phyloP scores from a whole-genome alignment of 495 filamentous ascomycete species.

The Letharia lupina region DNA sequence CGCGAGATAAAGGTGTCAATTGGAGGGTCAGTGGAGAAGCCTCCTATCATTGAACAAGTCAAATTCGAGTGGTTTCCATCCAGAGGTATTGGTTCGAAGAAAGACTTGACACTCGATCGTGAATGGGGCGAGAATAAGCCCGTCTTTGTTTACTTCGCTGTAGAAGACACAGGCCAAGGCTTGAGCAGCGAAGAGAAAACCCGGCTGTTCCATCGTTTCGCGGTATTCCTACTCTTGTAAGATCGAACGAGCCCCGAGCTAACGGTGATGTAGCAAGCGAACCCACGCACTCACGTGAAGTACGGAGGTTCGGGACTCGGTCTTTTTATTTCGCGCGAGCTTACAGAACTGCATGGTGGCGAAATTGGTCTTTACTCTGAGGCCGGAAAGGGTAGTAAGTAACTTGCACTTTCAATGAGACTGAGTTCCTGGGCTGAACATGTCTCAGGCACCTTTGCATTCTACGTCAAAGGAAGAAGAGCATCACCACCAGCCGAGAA shows the following conservation, averaged over 20 bases:
- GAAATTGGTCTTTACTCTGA: constrained; percentile 70
- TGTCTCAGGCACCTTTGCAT: neutral
- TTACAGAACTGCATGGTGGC: constrained; percentile 73
- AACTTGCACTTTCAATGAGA: neutral
- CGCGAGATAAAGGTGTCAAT: neutral
- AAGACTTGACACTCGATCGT: constrained; percentile 34
- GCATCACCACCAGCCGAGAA: neutral
- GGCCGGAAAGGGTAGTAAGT: constrained; percentile 53
- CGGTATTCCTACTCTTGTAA: neutral
- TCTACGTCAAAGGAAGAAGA: neutral
- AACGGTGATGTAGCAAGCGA: constrained; percentile 66
- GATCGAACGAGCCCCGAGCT: constrained; percentile 43
- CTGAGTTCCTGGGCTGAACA: neutral
- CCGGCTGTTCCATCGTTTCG: constrained; percentile 1
- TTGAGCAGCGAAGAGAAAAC: neutral
- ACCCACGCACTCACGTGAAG: constrained; percentile 64
- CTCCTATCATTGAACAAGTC: constrained; percentile 33
- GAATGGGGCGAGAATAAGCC: constrained; percentile 72
- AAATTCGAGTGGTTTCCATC: constrained; percentile 46
- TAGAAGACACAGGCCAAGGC: neutral
- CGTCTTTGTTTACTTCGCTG: neutral
- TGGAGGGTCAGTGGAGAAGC: neutral
- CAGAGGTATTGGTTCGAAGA: constrained; percentile 35
- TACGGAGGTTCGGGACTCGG: constrained; percentile 81
- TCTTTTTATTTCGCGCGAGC: constrained; percentile 66